Evolutionary conservation across 176 grass and related monocot genomes (phyloP), one percentile per base, ranked within the genome.

Genomic region (Ananas comosus): DNA sequence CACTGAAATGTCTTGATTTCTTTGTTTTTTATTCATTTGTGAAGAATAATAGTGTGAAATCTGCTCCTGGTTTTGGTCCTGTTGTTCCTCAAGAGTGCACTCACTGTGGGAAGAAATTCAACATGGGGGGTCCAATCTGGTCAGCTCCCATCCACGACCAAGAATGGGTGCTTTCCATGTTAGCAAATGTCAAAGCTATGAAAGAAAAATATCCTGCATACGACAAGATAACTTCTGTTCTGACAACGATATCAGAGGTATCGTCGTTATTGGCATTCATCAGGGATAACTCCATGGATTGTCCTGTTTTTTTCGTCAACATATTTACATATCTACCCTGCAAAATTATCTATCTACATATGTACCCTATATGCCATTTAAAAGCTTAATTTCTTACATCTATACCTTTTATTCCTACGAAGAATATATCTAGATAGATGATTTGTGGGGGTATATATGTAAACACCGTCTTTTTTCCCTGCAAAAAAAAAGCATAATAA

Each of bases 101-200:
- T 2, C 72, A 93, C 64, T 99, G 89, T 21, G 87, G 89, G 63
- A 99, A 93, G 74, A 90, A 83, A 83, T 91, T 93, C 84, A 91
- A 93, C 69, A 79, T 99, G 72, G 89, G 94, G 50, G 94, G 94
- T 2, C 94, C 94, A 51, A 93, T 99, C 69, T 99, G 87, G 84
- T 99, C 94, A 64, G 94, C 89, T 69, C 94, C 89, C 49, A 99
- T 99, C 18, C 94, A 99, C 73, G 89, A 99, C 64, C 85, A 99
- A 74, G 90, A 99, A 47, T 99, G 90, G 94, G 82, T 93, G 66
- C 53, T 86, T 78, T 93, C 94, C 71, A 93, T 84, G 5, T 70
- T 93, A 77, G 57, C 82, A 72, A 80, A 70, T 76, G 85, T 84
- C 52, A 86, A 79, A 79, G 58, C 70, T 72, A 83, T 86, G 82